phyloP scores from a whole-genome alignment of 2,329 filamentous ascomycete species.

The Monosporascus sp. region DNA sequence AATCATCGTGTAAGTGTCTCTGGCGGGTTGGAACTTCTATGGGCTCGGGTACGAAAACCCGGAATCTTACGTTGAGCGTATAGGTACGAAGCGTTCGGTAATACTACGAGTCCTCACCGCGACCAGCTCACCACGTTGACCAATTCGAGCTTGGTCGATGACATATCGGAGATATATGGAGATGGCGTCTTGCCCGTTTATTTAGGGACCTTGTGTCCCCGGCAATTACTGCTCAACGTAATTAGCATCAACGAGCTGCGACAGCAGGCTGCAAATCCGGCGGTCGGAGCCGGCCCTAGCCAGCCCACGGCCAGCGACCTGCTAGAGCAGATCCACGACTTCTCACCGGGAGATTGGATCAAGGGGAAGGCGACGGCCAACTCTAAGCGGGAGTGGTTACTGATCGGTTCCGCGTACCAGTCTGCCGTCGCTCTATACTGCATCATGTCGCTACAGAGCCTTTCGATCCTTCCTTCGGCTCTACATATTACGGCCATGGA shows the following conservation, averaged over 20 bases:
- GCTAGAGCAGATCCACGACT: slow-evolving; percentile 18
- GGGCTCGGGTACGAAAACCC: not conserved
- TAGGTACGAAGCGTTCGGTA: slow-evolving; percentile 25
- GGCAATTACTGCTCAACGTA: slow-evolving; percentile 19
- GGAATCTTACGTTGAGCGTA: not conserved
- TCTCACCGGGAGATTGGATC: slow-evolving; percentile 25
- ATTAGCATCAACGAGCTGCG: slow-evolving; percentile 27
- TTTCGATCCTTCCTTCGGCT: slow-evolving; percentile 17
- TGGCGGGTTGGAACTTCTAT: not conserved
- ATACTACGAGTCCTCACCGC: slow-evolving; percentile 27
- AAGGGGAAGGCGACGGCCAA: slow-evolving; percentile 7
- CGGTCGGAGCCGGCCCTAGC: slow-evolving; percentile 4
- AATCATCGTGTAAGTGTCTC: slow-evolving; percentile 20
- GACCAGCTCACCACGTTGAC: slow-evolving; percentile 13
- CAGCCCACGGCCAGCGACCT: slow-evolving; percentile 5
- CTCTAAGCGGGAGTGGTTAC: slow-evolving; percentile 19
- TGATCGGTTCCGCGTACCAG: slow-evolving; percentile 27
- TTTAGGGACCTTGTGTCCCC: slow-evolving; percentile 20
- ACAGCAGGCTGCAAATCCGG: slow-evolving; percentile 4
- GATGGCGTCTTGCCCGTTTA: slow-evolving; percentile 4
- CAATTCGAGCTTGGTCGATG: slow-evolving; percentile 17
- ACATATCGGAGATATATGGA: slow-evolving; percentile 16
- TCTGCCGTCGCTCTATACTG: slow-evolving; percentile 23
- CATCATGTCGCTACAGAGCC: slow-evolving; percentile 23
- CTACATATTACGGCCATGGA: slow-evolving; percentile 1